Base-by-base conservation (phyloP, 495 filamentous ascomycete genomes). In the Parathielavia appendiculata region DNA sequence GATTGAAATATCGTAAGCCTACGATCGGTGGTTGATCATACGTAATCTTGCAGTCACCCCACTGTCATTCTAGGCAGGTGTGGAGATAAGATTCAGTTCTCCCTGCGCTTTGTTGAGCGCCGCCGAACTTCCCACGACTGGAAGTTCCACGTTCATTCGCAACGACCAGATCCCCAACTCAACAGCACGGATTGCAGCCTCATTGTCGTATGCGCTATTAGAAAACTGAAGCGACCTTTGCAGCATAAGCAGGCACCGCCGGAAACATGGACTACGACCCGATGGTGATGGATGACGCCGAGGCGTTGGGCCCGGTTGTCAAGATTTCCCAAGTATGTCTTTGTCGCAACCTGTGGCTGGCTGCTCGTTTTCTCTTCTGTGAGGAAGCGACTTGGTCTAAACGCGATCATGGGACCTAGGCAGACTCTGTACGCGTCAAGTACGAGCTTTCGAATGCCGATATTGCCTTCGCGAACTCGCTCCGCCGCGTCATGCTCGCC, bases 381-480 rank as follows among this genome's bases (percentile, higher is more conserved):
- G 26, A 11, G 51, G n/a, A 14, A 22, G 10, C 40, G 26, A 44
- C 43, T 13, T 51, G 57, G 41, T 57, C 62, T 57, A 54, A 56
- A 35, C 56, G 34, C 59, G 13, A 13, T 19, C 45, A n/a, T 23
- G 38, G 49, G 19, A 17, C 48, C 48, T 64, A 92, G 89, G 87
- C 83, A 44, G 84, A 86, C 65, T 71, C 74, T 23, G 75, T 81
- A 59, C 83, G 83, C 65, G 88, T 92, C 65, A 85, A 95, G 73
- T 95, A 95, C 74, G 80, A 89, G 69, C 81, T 96, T 51, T 81
- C 76, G 68, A 86, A 87, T 59, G 84, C 89, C 57, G 88, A 92
- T 69, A 82, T 96, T 53, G 81, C 89, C 59, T 91, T 97, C 66
- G 95, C 95, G 61, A 98, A 98, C 80, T 89, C 91, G 46, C 81